Evolutionary conservation across 2,329 filamentous ascomycete species (phyloP), one percentile per base, ranked within the genome.

Genomic region (Penicillium sp.): DNA sequence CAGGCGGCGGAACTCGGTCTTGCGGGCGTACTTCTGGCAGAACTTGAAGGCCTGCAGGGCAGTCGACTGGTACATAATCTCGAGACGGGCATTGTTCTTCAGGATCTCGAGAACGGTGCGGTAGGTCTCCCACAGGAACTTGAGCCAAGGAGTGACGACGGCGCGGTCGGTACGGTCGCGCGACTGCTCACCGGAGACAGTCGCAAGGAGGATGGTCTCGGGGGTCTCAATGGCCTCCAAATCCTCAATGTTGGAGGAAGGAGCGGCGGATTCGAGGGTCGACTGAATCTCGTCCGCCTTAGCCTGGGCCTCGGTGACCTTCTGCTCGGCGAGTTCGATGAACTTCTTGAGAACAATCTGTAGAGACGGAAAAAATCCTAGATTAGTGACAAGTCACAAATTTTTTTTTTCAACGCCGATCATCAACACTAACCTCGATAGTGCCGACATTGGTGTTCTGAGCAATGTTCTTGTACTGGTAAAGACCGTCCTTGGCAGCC

Each of bases 401-500:
- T 7, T 23, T 37, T 53, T 53, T 37, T 37, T 42, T 35, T 35
- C 15, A 34, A 32, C 6, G 12, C 3, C 23, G 18, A 38, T 52
- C 52, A 61, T 51, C 38, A 39, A 91, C 89, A 86, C 51, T 38
- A 54, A 54, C 51, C 45, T 97, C 94, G 74, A 99, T 99, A 59
- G 94, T 99, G 67, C 86, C 91, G 65, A 99, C 91, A 73, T 97
- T 97, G 67, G 93, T 96, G 80, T 99, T 99, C 77, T 99, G 94
- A 53, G 92, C 93, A 65, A 97, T 97, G 77, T 99, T 99, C 84
- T 99, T 99, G 85, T 99, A 99, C 77, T 97, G 94, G 77, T 97
- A 99, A 46, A 99, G 84, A 59, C 94, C 94, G 80, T 99, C 94
- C 83, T 99, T 99, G 76, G 93, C 94, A 58, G 94, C 84, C 79